A percentile compares a stretch with the other conserved stretches of the same genome.
phyloP scores from a whole-genome alignment of 192 early-diverging fungal genomes.

The Kappamyces sp. region DNA sequence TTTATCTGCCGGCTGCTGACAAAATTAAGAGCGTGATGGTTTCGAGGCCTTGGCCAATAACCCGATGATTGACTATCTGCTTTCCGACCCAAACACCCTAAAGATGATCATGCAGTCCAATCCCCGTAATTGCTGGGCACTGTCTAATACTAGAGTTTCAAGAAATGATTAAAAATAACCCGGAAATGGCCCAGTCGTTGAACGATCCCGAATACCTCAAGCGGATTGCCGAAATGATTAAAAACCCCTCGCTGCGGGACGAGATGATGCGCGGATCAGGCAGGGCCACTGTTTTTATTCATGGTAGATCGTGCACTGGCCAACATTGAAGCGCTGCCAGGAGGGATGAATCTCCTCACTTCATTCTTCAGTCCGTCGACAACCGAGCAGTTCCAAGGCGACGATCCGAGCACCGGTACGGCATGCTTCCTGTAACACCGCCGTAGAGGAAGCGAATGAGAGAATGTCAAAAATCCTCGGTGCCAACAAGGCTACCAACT shows the following conservation, averaged over 20 bases:
- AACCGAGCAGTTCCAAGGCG: not conserved
- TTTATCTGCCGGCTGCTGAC: not conserved
- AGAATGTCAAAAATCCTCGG: slow-evolving; percentile 25
- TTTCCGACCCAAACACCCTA: slow-evolving; percentile 8
- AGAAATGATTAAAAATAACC: not conserved
- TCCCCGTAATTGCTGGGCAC: not conserved
- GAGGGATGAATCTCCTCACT: slow-evolving; percentile 27
- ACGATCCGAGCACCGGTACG: not conserved
- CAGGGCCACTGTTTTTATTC: slow-evolving; percentile 3
- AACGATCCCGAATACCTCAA: not conserved
- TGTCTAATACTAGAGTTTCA: not conserved
- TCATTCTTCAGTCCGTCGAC: slow-evolving; percentile 11
- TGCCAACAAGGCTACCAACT: slow-evolving; percentile 7
- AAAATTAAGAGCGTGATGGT: not conserved
- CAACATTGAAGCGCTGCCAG: slow-evolving; percentile 37
- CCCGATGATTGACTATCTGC: slow-evolving; percentile 10
- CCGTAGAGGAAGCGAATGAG: slow-evolving; percentile 29
- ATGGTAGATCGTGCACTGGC: slow-evolving; percentile 16
- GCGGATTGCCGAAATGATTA: not conserved
- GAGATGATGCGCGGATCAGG: slow-evolving; percentile 14
- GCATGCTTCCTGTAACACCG: not conserved
- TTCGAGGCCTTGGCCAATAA: not conserved
- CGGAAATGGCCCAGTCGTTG: not conserved
- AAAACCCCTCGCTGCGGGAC: slow-evolving; percentile 9
- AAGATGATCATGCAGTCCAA: slow-evolving; percentile 3